A percentile compares a stretch with the other conserved stretches of the same genome.
Conservation (phyloP, 1,284 basidiomycete genomes). For the Apiotrichum mycotoxinovorans region DNA sequence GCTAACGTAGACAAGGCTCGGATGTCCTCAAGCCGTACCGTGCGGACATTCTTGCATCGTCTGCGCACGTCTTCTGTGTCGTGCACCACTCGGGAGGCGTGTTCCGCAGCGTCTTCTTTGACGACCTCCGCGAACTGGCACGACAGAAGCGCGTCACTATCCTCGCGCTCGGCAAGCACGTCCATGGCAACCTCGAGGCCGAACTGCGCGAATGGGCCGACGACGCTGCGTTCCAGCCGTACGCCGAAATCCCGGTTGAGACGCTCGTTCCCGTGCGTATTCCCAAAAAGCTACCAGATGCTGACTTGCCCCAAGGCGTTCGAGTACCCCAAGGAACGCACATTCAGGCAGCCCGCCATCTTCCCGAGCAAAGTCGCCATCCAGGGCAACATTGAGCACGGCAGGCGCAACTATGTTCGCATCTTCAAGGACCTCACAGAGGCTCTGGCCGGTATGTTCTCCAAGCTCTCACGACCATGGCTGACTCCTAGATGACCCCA, state of each 20-base stretch:
- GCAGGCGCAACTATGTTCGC: constrained; percentile 8
- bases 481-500: constrained; percentile 1
- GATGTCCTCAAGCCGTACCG: not conserved
- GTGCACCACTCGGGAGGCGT: constrained; percentile 7
- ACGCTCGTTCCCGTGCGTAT: constrained; percentile 3
- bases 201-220: constrained; percentile 9
- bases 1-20: no score
- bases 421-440: constrained; percentile 3
- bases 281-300: not conserved
- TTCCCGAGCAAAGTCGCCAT: constrained; percentile 10
- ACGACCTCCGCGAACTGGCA: not conserved
- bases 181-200: not conserved
- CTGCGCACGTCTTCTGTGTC: constrained; percentile 8
- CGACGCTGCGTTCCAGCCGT: not conserved
- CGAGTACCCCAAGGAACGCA: not conserved
- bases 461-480: not conserved
- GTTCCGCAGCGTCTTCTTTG: not conserved
- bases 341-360: not conserved
- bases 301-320: not conserved
- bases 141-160: not conserved
- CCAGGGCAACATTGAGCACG: constrained; percentile 14
- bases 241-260: not conserved
- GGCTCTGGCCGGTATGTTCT: not conserved
- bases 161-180: constrained; percentile 5
- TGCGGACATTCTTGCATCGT: not conserved